Base-by-base conservation (phyloP, 768 basidiomycete genomes). In the Mycena belliarum region DNA sequence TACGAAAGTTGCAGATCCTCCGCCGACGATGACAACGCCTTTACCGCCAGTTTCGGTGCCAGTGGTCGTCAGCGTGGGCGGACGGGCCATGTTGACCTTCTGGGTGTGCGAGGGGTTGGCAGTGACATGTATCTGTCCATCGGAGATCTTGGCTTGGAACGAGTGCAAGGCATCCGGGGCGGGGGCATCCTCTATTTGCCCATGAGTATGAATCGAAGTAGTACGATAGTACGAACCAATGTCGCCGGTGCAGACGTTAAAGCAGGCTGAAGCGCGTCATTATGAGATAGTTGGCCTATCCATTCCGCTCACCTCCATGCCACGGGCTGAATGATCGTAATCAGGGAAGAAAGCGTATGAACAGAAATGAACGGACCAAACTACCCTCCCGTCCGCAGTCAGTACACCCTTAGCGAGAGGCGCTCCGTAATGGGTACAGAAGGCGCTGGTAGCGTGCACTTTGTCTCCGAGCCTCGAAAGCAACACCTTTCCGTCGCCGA, bases 341-440 rank as follows among this genome's bases (percentile, higher is more conserved):
- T 59, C 20, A 55, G 14, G 26, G 24, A 12, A 26, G 3, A 12
- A n/a, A 44, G 26, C 7, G 43, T 20, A 23, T 8, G n/a, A 56
- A 9, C 21, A 32, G 21, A 25, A 50, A 20, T 20, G 55, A 25
- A 70, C 83, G 48, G 67, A 86, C 87, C 93, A 95, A 47, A 89
- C 84, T 20, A 95, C 82, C 58, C 89, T 76, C 11, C 90, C 93
- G 69, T 90, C 88, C 32, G 87, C 79, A 9, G 87, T 82, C 52
- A 94, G 75, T 11, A 93, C 86, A 49, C 93, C 93, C 71, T 92
- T 93, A 6, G 79, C 85, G 3, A 95, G 79, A 2, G 93, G 92
- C 3, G 93, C 93, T 12, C 94, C 94, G 68, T 94, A 95, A 70
- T 96, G 94, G 2, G 93, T 95, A 73, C 94, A 44, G 72, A 83